Base-by-base conservation (phyloP, 441 rosid species). In the Geranium incanum region DNA sequence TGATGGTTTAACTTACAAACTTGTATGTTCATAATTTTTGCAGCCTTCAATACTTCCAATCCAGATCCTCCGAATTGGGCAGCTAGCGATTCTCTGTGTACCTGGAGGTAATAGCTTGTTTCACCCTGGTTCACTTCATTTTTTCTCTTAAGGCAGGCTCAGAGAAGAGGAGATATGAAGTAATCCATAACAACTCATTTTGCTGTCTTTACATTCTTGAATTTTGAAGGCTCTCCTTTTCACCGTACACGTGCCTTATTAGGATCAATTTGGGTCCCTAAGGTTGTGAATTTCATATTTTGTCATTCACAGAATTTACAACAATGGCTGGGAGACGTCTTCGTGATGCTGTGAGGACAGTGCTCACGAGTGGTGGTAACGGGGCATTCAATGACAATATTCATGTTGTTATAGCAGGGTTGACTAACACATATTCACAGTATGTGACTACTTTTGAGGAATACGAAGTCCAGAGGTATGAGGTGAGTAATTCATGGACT, bases 311-410 rank as follows among this genome's bases (percentile, higher is more conserved):
- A 95, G 99, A 95, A 82, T 95, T 92, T 73, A 88, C 97, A 59
- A 90, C 99, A 73, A 95, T 95, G 99, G 91, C 98, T 76, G 98
- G 99, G 79, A 90, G 99, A 83, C 96, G 92, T 37, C 97, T 95
- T 72, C 87, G 98, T n/a, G 91, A 90, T 73, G 95, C 98, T 71
- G 96, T 93, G 74, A 86, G 85, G 82, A 39, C 81, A 0, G 83
- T 89, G 68, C 92, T 93, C 59, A 74, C 80, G 72, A 70, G 81
- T 73, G 55, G 83, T 69, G 82, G 33, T 2, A 28, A 28, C 3
- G 33, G 33, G 33, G 33, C 33, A 28, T 28, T 28, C 33, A 28
- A 28, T 28, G 33, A 28, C 33, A 28, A 28, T 28, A 28, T 86
- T 78, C 95, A 88, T 71, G 89, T 93, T 67, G 89, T 93, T 71